phyloP scores from a whole-genome alignment of 164 flowering plant species.

The Akebia trifoliata region DNA sequence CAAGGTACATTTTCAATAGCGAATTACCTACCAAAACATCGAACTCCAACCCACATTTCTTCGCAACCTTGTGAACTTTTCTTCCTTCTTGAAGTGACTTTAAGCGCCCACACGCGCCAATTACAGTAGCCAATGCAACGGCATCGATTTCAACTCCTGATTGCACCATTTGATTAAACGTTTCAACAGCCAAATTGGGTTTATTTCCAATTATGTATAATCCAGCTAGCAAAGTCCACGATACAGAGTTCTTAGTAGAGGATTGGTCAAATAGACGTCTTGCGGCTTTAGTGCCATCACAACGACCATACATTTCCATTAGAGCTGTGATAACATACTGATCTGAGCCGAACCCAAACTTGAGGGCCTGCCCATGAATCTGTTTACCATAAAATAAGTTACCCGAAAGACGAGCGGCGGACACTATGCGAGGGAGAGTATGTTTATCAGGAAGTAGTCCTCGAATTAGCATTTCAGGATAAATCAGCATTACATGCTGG shows the following conservation, averaged over 20 bases:
- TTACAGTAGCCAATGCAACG: constrained; percentile 45
- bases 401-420: constrained; percentile 35
- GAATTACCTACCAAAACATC: constrained; percentile 56
- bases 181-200: constrained; percentile 36
- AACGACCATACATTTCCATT: constrained; percentile 48
- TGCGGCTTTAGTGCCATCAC: constrained; percentile 38
- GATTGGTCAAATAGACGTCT: constrained; percentile 29
- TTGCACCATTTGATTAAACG: constrained; percentile 41
- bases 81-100: constrained; percentile 44
- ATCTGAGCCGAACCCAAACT: constrained; percentile 40
- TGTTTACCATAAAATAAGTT: constrained; percentile 40
- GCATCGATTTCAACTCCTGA: constrained; percentile 34
- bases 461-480: constrained; percentile 46
- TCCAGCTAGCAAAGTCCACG: constrained; percentile 54
- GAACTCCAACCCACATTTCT: constrained; percentile 35
- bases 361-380: constrained; percentile 53
- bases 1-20: constrained; percentile 59
- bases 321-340: constrained; percentile 43
- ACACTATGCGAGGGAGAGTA: constrained; percentile 60
- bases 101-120: constrained; percentile 42
- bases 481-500: constrained; percentile 24
- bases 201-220: constrained; percentile 33
- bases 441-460: constrained; percentile 50
- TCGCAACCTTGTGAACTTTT: constrained; percentile 42
- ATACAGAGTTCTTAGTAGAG: constrained; percentile 28